Evolutionary conservation across 2,329 filamentous ascomycete genomes (phyloP).

Genomic region (Fusarium sp.): DNA sequence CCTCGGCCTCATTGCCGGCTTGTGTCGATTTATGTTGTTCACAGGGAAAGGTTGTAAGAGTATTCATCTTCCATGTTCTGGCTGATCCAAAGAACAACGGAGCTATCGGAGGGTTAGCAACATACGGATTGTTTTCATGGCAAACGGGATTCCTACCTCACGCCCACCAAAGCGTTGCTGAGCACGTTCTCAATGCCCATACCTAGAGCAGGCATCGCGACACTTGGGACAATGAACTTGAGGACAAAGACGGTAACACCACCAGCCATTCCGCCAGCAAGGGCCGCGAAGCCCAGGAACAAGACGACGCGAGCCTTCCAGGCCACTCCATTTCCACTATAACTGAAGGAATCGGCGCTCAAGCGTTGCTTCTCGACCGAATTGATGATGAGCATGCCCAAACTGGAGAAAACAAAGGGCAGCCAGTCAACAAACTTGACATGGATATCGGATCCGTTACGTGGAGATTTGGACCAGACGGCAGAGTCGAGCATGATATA

Average conservation of each 20-base stretch:
- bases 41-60: slow-evolving; percentile 74
- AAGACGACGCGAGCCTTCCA: slow-evolving; percentile 77
- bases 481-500: slow-evolving; percentile 76
- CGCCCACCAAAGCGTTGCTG: slow-evolving; percentile 71
- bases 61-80: slow-evolving; percentile 82
- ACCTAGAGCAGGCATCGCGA: slow-evolving; percentile 69
- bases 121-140: background rate
- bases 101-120: slow-evolving; percentile 56
- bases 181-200: slow-evolving; percentile 77
- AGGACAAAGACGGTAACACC: slow-evolving; percentile 76
- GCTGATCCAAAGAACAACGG: slow-evolving; percentile 74
- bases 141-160: slow-evolving; percentile 60
- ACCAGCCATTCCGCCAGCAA: slow-evolving; percentile 76
- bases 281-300: slow-evolving; percentile 73
- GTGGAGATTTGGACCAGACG: slow-evolving; percentile 72
- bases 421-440: slow-evolving; percentile 78
- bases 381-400: slow-evolving; percentile 80
- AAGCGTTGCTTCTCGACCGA: slow-evolving; percentile 75
- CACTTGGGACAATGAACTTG: slow-evolving; percentile 70
- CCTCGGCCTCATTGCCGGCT: slow-evolving; percentile 2
- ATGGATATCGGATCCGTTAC: slow-evolving; percentile 70
- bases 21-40: slow-evolving; percentile 31
- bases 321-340: slow-evolving; percentile 72
- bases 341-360: slow-evolving; percentile 72
- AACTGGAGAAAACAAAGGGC: slow-evolving; percentile 73